Percentiles rank a stretch among this genome's conserved stretches.
phyloP scores from a whole-genome alignment of 2,329 filamentous ascomycete genomes.

The Chaetomiaceae sp. region DNA sequence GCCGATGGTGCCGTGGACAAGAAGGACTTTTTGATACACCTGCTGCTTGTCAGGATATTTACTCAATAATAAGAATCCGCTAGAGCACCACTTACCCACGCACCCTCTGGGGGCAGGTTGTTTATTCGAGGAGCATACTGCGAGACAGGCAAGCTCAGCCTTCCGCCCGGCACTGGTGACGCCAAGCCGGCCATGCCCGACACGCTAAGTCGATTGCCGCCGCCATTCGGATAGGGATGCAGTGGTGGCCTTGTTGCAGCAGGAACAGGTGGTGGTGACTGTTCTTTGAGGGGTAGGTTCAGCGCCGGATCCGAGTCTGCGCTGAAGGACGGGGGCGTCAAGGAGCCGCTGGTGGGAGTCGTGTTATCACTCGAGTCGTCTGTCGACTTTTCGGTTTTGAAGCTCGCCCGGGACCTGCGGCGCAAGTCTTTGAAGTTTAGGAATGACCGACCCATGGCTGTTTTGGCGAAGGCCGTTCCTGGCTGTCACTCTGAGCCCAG shows the following conservation, averaged over 20 bases:
- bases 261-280: slow-evolving; percentile 28
- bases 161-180: slow-evolving; percentile 50
- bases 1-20: slow-evolving; percentile 76
- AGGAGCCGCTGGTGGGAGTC: slow-evolving; percentile 62
- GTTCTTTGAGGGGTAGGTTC: slow-evolving; percentile 56
- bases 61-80: too few relatives aligned
- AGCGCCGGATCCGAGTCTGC: slow-evolving; percentile 62
- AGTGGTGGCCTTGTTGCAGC: slow-evolving; percentile 36
- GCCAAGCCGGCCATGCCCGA: slow-evolving; percentile 60
- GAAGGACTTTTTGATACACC: slow-evolving; percentile 88
- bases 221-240: slow-evolving; percentile 33
- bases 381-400: slow-evolving; percentile 60
- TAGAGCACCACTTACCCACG: slow-evolving; percentile 63
- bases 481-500: not conserved
- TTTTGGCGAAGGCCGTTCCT: not conserved
- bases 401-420: slow-evolving; percentile 70
- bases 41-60: slow-evolving; percentile 36
- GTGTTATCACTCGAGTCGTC: slow-evolving; percentile 58
- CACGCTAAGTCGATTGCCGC: slow-evolving; percentile 58
- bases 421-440: slow-evolving; percentile 67
- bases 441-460: slow-evolving; percentile 58
- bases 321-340: slow-evolving; percentile 70
- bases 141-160: slow-evolving; percentile 60
- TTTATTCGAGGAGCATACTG: slow-evolving; percentile 75
- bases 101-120: slow-evolving; percentile 74